Conservation (phyloP, 2,329 filamentous ascomycete genomes). For the Leptodontidium sp. region DNA sequence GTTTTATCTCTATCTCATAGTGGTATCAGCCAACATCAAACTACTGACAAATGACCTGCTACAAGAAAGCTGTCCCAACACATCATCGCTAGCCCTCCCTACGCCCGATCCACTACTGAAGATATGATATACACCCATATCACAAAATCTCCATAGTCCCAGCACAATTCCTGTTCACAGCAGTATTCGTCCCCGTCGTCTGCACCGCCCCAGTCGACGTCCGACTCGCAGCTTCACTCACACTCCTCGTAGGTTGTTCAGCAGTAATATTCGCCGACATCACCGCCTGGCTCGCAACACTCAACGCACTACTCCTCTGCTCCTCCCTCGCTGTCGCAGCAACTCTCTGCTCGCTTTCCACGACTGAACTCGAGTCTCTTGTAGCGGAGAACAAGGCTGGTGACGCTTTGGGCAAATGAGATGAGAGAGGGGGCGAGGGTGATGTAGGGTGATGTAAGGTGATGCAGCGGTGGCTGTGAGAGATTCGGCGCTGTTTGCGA, state of each 20-base stretch:
- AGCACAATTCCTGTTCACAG: background rate
- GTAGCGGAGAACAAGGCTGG: slow-evolving; percentile 17
- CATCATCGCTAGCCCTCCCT: too few species aligned
- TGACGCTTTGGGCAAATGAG: slow-evolving; percentile 7
- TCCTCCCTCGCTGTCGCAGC: slow-evolving; percentile 6
- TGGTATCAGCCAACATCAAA: too few species aligned
- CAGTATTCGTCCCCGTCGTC: background rate
- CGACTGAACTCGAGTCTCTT: slow-evolving; percentile 15
- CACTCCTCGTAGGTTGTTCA: background rate
- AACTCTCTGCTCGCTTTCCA: slow-evolving; percentile 14
- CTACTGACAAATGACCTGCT: too few species aligned
- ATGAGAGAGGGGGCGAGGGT: slow-evolving; percentile 2
- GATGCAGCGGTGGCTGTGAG: slow-evolving; percentile 10
- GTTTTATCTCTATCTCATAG: too few species aligned
- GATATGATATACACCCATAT: background rate
- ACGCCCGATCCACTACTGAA: too few species aligned
- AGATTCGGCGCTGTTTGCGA: slow-evolving; percentile 17
- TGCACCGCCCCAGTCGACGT: background rate
- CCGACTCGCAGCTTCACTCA: background rate
- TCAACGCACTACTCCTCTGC: slow-evolving; percentile 15
- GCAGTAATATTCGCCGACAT: background rate
- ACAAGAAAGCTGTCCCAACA: too few species aligned
- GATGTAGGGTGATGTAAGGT: background rate
- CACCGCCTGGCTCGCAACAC: slow-evolving; percentile 15
- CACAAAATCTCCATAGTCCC: background rate